These are phyloP conservation scores for Westerdykella aurantiaca DNA, from an alignment of 2,329 filamentous ascomycete genomes.

Conservation along the genomic window DNA sequence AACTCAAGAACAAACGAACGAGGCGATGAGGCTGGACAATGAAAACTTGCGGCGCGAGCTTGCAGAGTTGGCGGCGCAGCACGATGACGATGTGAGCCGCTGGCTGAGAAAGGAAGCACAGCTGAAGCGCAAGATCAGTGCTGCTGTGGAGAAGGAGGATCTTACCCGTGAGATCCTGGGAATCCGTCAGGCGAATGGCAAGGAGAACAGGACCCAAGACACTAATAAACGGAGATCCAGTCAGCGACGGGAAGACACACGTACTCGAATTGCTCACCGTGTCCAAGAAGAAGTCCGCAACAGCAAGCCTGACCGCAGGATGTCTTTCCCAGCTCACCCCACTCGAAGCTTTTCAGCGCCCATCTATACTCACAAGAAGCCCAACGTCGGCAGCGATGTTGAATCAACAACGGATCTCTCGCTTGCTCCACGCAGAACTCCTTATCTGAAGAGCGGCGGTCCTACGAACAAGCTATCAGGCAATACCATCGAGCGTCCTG, in stretches of 20 bases:
- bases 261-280: constrained; percentile 28
- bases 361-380: constrained; percentile 14
- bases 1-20: constrained; percentile 35
- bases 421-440: constrained; percentile 28
- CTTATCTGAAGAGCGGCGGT: constrained; percentile 22
- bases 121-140: constrained; percentile 30
- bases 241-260: constrained; percentile 26
- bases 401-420: constrained; percentile 39
- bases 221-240: constrained; percentile 22
- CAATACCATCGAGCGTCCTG: constrained; percentile 22
- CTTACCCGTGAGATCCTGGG: constrained; percentile 29
- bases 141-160: constrained; percentile 21
- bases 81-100: constrained; percentile 28
- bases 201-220: constrained; percentile 14
- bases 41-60: constrained; percentile 37
- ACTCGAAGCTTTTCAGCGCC: constrained; percentile 31
- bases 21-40: constrained; percentile 38
- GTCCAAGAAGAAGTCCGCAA: constrained; percentile 33
- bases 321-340: constrained; percentile 11
- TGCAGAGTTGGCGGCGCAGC: constrained; percentile 29
- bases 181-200: constrained; percentile 22
- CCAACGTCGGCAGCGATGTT: constrained; percentile 25
- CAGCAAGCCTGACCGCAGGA: constrained; percentile 16
- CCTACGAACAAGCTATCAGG: constrained; percentile 12
- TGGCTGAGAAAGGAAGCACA: constrained; percentile 30